Conservation (phyloP, 495 filamentous ascomycete genomes). For the Aspergillus cavernicola region DNA sequence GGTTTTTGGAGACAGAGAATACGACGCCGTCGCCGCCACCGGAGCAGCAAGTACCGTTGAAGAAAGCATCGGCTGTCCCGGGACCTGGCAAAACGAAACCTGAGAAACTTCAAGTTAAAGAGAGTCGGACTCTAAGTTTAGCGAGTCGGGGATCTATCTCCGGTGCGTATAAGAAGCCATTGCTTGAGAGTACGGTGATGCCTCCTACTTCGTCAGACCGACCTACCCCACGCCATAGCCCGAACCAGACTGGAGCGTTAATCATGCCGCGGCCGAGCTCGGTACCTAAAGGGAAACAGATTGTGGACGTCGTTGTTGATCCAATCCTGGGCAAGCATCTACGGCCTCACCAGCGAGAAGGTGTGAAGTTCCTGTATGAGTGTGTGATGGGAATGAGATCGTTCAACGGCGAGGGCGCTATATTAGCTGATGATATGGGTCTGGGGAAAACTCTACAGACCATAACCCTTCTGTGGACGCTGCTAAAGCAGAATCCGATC, state of each 20-base stretch:
- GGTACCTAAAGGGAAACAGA: constrained; percentile 58
- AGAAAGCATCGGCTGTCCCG: no score
- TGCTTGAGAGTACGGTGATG: constrained; percentile 53
- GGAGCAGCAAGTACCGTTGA: no score
- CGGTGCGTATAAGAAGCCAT: constrained; percentile 56
- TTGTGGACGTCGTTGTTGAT: constrained; percentile 81
- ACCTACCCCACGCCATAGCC: constrained; percentile 65
- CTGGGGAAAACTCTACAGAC: constrained; percentile 78
- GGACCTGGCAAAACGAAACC: not conserved
- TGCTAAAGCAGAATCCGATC: constrained; percentile 77
- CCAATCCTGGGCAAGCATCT: constrained; percentile 63
- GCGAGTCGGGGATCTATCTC: constrained; percentile 24
- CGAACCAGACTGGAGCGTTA: constrained; percentile 55
- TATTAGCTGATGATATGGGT: constrained; percentile 83
- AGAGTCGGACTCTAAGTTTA: not conserved
- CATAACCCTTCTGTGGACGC: constrained; percentile 74
- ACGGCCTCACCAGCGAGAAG: constrained; percentile 72
- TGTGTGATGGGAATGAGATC: constrained; percentile 77
- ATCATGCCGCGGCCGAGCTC: constrained; percentile 63
- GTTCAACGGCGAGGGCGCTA: constrained; percentile 69
- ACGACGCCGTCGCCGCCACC: constrained; percentile 14
- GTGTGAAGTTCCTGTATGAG: constrained; percentile 76
- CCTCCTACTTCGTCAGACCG: constrained; percentile 33
- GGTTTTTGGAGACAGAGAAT: constrained; percentile 38
- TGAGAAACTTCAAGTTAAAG: no score